Conservation (phyloP, 306 rosid genomes). For the Medicago arabica region DNA sequence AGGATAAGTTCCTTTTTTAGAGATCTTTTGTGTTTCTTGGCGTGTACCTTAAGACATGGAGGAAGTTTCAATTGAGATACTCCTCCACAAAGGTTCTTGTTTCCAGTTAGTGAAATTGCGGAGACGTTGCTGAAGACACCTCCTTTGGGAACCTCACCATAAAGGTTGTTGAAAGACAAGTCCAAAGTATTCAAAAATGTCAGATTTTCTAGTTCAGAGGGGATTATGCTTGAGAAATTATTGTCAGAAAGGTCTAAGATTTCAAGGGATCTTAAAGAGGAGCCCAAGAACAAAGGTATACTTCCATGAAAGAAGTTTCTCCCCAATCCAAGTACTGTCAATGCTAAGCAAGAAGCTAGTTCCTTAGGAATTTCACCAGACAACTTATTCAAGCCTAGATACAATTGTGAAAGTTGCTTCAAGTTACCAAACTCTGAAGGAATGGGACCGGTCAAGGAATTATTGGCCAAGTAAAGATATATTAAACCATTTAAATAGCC, state of each 20-base stretch:
- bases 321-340: background rate
- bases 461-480: background rate
- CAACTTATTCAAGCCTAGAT: slow-evolving; percentile 1
- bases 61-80: background rate
- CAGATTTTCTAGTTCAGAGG: background rate
- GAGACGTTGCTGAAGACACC: background rate
- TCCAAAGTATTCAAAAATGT: background rate
- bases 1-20: background rate
- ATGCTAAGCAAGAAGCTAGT: slow-evolving; percentile 20
- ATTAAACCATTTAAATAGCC: background rate
- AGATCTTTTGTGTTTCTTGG: background rate
- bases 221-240: background rate
- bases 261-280: background rate
- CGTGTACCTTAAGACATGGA: background rate
- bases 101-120: background rate
- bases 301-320: slow-evolving; percentile 35
- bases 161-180: background rate
- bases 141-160: background rate
- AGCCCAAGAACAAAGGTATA: slow-evolving; percentile 18
- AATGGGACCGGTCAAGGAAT: slow-evolving; percentile 37
- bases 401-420: background rate
- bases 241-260: background rate
- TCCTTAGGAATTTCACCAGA: slow-evolving; percentile 39
- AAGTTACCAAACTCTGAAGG: slow-evolving; percentile 41
- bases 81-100: slow-evolving; percentile 5